Base-by-base conservation (phyloP, 441 rosid genomes). In the Geranium incanum region DNA sequence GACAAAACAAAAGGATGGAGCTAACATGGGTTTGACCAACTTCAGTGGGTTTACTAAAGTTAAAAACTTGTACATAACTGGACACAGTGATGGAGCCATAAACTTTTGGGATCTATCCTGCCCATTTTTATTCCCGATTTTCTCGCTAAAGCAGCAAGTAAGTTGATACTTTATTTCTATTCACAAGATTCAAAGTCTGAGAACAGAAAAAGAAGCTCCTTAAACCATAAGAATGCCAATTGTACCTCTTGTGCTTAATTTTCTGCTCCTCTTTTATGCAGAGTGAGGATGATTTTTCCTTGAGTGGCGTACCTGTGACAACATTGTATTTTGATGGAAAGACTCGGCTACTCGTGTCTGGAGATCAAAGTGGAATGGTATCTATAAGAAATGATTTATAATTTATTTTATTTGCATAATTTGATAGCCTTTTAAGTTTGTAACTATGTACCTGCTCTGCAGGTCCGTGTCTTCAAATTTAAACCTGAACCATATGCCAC, bases 331-430 rank as follows among this genome's bases (percentile, higher is more conserved):
- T 84, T 77, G 94, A 89, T 74, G 78, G 79, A 21, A 79, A 78
- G 74, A 67, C 86, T 45, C 84, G 81, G 65, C 74, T 86, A 75
- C 91, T 94, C 80, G 76, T 86, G 71, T 86, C 97, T 41, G 97
- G 99, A 70, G 97, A 94, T 80, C 88, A 86, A 59, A 84, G 75
- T 73, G 97, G 99, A 86, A 83, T 68, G 89, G 98, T 91, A 12
- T 68, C 52, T 37, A 36, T 43, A 21, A 72, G 38, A 50, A 68
- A 66, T 69, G 38, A 43, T 48, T 16, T 50, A 13, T 6, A 66
- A 9, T 38, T 52, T 66, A 55, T 50, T 67, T 36, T 11, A 72
- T 36, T 75, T 8, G 36, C 38, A 63, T 52, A 63, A 65, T 68
- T 66, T 13, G 4, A 65, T 28, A 28, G 33, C 33, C 33, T 28